These are phyloP conservation scores for Kwoniella dejecticola DNA, from an alignment of 768 basidiomycete species.

Conservation along the genomic window DNA sequence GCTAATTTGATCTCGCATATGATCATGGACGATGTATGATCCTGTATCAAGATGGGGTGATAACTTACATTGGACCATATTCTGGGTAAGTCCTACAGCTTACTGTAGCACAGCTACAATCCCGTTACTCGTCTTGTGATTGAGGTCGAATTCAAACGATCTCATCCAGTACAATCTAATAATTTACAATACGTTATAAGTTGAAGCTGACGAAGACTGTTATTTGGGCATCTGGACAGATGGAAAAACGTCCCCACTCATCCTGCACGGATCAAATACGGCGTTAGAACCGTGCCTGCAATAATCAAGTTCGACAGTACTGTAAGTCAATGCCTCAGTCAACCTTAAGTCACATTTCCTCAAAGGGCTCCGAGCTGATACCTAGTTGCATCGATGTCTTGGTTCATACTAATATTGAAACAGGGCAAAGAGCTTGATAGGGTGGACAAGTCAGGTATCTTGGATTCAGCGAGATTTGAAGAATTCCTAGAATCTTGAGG, in stretches of 20 bases:
- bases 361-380: too few relatives aligned
- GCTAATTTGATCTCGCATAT: too few relatives aligned
- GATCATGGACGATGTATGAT: too few relatives aligned
- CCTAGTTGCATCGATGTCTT: neutral
- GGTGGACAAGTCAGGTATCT: constrained; percentile 79
- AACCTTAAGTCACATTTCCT: neutral
- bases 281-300: constrained; percentile 47
- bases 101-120: constrained; percentile 20
- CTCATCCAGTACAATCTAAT: too few relatives aligned
- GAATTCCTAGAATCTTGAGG: constrained; percentile 14
- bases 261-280: constrained; percentile 41
- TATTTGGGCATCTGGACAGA: too few relatives aligned
- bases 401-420: neutral
- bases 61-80: constrained; percentile 20
- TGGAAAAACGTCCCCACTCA: constrained; percentile 34
- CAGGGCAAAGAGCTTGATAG: constrained; percentile 51
- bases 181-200: too few relatives aligned
- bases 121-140: neutral
- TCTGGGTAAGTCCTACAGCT: constrained; percentile 7
- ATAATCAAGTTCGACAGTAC: constrained; percentile 40
- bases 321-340: constrained; percentile 15
- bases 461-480: constrained; percentile 46
- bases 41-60: constrained; percentile 9
- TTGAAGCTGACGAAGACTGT: too few relatives aligned
- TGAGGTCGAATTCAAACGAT: too few relatives aligned